Evolutionary conservation across 352 stramenopile genomes (phyloP).

Genomic region (Pythium brachiatum): DNA sequence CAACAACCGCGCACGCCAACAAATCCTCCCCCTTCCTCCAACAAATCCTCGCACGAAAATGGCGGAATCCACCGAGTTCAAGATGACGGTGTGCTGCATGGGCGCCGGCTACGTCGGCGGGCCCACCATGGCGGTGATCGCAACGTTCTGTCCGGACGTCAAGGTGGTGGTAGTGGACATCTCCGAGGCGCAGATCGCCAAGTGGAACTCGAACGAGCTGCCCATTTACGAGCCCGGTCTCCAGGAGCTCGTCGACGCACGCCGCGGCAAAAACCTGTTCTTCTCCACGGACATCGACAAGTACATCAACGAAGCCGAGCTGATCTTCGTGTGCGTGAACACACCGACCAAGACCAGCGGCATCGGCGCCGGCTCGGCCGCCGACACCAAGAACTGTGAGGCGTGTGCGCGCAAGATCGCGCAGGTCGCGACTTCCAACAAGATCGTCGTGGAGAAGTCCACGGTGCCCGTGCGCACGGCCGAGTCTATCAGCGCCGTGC

Average conservation of each 20-base stretch:
- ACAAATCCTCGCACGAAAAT: not conserved
- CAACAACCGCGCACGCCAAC: conserved; percentile 6
- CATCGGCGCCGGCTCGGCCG: conserved; percentile 96
- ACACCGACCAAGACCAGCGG: conserved; percentile 98
- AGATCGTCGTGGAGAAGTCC: conserved; percentile 99
- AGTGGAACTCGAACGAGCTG: conserved; percentile 95
- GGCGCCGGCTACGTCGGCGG: conserved; percentile 98
- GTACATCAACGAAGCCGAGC: conserved; percentile 96
- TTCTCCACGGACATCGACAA: conserved; percentile 98
- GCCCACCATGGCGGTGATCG: conserved; percentile 99
- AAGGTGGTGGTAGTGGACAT: conserved; percentile 98
- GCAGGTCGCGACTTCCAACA: conserved; percentile 89
- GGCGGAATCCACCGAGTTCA: conserved; percentile 36
- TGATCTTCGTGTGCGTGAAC: conserved; percentile 99
- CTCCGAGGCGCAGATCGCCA: conserved; percentile 94
- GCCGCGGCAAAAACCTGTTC: conserved; percentile 96
- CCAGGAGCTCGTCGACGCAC: conserved; percentile 93
- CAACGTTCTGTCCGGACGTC: conserved; percentile 95
- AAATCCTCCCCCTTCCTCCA: not conserved
- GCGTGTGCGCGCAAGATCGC: conserved; percentile 98
- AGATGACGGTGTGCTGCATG: conserved; percentile 95
- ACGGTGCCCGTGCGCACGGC: conserved; percentile 99
- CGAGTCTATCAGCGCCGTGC: conserved; percentile 94
- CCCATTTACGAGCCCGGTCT: conserved; percentile 99
- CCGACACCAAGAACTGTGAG: conserved; percentile 99